Evolutionary conservation across 495 filamentous ascomycete species (phyloP), one percentile per base, ranked within the genome.

Genomic region (Chaetomidium leptoderma): DNA sequence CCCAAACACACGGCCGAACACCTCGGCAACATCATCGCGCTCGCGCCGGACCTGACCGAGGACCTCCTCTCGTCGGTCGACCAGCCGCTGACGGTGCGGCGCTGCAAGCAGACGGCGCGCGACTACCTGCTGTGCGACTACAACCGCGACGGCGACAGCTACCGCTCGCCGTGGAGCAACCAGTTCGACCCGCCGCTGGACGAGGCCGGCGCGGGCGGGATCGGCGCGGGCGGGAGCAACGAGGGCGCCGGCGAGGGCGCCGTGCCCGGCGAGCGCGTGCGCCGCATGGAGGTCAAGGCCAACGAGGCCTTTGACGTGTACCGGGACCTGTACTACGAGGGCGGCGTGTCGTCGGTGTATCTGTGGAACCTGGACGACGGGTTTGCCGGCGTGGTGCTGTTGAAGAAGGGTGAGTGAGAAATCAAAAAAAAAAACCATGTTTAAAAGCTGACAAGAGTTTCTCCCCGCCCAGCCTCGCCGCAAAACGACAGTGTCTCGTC

Each of bases 111-210:
- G 72, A 90, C 89, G 54, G 90, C 88, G 60, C 88, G 92, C 53
- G 93, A 97, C 76, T 99, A 96, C 76, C 84, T 99, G 39, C 89
- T 96, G 60, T 99, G 93, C 79, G 93, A 99, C 80, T 99, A 97
- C 79, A 99, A 99, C 80, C 91, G 93, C 51, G 93, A 99, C 74
- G 95, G 95, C 51, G 93, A 97, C 73, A 91, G 86, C 75, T 95
- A 95, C 79, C 88, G 93, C 32, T 93, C 89, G 60, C 93, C 93
- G 32, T 99, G 93, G 93, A 92, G 86, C 77, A 97, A 97, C 73
- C 90, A 97, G 73, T 99, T 97, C 69, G 91, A 97, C 66, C 93
- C 92, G 1, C 86, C 87, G 19, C 78, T 92, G 23, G 74, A 76
- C 53, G 78, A 76, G 61, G 72, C 64, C 59, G 68, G 70, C 36